phyloP scores from a whole-genome alignment of 1,284 basidiomycete genomes.

The Ganoderma sp. region DNA sequence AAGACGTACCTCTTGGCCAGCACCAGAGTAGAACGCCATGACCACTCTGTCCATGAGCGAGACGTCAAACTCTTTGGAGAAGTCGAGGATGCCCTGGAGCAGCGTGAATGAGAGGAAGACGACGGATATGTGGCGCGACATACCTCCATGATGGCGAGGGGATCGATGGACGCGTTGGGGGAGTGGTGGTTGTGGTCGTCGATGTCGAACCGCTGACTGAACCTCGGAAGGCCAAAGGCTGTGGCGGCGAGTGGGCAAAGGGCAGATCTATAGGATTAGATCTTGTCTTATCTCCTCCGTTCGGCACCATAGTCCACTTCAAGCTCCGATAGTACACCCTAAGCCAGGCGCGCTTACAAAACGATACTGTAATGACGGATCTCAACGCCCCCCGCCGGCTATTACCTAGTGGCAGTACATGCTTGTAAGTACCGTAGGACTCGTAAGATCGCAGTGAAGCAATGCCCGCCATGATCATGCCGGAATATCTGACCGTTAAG shows the following conservation, averaged over 20 bases:
- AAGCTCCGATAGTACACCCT: conserved; percentile 23
- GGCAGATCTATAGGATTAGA: conserved; percentile 40
- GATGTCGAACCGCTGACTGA: conserved; percentile 41
- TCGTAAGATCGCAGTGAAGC: conserved; percentile 5
- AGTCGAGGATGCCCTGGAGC: conserved; percentile 42
- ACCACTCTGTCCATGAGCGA: conserved; percentile 44
- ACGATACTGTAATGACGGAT: conserved; percentile 20
- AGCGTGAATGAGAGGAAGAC: conserved; percentile 14
- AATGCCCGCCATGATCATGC: conserved; percentile 22
- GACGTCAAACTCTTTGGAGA: conserved; percentile 44
- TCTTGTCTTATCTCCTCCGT: conserved; percentile 29
- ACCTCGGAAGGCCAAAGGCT: conserved; percentile 25
- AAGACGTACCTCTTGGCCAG: conserved; percentile 40
- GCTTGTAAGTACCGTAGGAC: background rate
- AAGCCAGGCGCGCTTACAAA: conserved; percentile 17
- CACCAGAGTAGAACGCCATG: conserved; percentile 40
- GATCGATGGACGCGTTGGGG: conserved; percentile 36
- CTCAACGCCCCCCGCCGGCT: conserved; percentile 3
- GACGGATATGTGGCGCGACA: conserved; percentile 16
- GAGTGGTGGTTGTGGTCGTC: conserved; percentile 36
- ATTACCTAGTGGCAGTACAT: conserved; percentile 12
- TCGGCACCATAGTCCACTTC: conserved; percentile 21
- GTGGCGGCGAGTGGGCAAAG: conserved; percentile 49
- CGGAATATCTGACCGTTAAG: conserved; percentile 7
- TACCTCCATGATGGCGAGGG: conserved; percentile 47